A percentile compares a stretch with the other conserved stretches of the same genome.
phyloP scores from a whole-genome alignment of 495 filamentous ascomycete genomes.

The Trichodelitschia bisporula region DNA sequence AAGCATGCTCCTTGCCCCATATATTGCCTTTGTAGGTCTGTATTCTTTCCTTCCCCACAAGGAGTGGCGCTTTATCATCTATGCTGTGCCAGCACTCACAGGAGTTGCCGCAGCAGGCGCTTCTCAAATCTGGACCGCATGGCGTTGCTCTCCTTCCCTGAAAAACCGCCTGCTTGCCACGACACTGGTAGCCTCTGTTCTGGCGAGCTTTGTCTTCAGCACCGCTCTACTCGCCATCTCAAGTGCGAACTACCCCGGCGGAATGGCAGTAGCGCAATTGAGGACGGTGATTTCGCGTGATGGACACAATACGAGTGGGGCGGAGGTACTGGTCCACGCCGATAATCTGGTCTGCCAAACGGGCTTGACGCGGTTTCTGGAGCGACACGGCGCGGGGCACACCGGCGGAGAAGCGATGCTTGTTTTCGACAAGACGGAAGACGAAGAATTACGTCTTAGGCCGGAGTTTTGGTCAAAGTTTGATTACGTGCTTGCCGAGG shows the following conservation, averaged over 20 bases:
- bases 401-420: conserved; percentile 13
- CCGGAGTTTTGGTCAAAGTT: conserved; percentile 58
- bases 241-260: conserved; percentile 19
- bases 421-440: conserved; percentile 42
- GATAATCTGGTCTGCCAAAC: conserved; percentile 85
- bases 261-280: conserved; percentile 10
- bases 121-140: conserved; percentile 39
- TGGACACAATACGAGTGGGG: conserved; percentile 7
- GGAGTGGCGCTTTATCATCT: conserved; percentile 88
- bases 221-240: conserved; percentile 35
- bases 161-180: conserved; percentile 29
- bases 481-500: conserved; percentile 58
- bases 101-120: conserved; percentile 52
- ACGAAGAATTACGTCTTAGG: conserved; percentile 25
- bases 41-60: conserved; percentile 86
- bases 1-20: neutral
- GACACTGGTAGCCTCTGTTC: conserved; percentile 27
- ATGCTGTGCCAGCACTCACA: conserved; percentile 59
- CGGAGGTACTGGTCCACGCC: conserved; percentile 33
- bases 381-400: conserved; percentile 6
- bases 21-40: conserved; percentile 40
- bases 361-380: conserved; percentile 66
- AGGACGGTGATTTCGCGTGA: too few species aligned
- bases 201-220: conserved; percentile 31
- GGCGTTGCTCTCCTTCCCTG: conserved; percentile 5